These are phyloP conservation scores for Solanum arcanum DNA, from an alignment of 257 asterid species.

Conservation along the genomic window DNA sequence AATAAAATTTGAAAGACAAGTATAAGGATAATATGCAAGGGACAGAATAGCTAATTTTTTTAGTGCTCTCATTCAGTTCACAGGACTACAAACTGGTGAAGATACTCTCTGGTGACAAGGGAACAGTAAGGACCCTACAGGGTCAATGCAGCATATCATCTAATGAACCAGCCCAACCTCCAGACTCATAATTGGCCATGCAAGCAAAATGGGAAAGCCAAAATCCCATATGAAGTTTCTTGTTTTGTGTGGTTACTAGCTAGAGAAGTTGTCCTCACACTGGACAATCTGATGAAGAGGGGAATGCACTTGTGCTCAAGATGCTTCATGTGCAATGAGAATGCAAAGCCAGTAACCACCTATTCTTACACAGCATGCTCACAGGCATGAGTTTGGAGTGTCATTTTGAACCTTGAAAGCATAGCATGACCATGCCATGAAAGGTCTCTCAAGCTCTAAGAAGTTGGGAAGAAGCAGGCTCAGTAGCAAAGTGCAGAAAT, in stretches of 20 bases:
- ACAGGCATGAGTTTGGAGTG: neutral
- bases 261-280: neutral
- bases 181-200: neutral
- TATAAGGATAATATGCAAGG: neutral
- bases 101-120: neutral
- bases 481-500: neutral
- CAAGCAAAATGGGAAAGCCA: neutral
- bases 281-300: neutral
- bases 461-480: neutral
- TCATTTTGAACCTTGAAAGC: neutral
- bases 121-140: neutral
- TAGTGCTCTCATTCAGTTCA: neutral
- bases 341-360: neutral
- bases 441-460: neutral
- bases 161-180: neutral
- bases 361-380: neutral
- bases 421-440: neutral
- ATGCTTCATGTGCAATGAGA: neutral
- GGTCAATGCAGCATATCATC: neutral
- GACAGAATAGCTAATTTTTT: neutral
- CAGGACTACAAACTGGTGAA: neutral
- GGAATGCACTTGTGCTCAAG: neutral
- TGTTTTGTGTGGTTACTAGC: neutral
- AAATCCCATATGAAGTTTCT: neutral
- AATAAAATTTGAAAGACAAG: neutral